phyloP scores from a whole-genome alignment of 257 asterid genomes.

The Fraxinus anomala region DNA sequence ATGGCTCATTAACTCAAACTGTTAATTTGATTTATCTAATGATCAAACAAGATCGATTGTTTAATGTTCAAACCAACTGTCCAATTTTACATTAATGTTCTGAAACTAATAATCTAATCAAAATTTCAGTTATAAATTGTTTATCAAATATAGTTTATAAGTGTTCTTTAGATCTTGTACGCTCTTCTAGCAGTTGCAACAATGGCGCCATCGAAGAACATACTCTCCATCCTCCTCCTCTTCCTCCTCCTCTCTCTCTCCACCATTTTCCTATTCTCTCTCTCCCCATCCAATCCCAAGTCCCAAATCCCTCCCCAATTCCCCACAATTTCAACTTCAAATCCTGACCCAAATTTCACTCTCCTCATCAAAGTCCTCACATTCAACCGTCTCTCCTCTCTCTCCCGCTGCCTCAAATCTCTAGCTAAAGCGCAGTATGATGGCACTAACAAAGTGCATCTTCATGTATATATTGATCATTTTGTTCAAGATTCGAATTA shows the following conservation, averaged over 20 bases:
- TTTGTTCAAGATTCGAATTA: slow-evolving; percentile 40
- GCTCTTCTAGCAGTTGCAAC: slow-evolving; percentile 13
- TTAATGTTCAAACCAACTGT: too few species aligned
- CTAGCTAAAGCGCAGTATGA: slow-evolving; percentile 80
- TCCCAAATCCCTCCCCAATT: slow-evolving; percentile 33
- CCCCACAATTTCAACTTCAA: slow-evolving; percentile 32
- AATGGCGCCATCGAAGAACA: slow-evolving; percentile 33
- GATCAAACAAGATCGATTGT: too few species aligned
- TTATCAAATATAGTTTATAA: not conserved
- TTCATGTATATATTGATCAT: slow-evolving; percentile 81
- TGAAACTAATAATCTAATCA: too few species aligned
- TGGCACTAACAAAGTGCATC: slow-evolving; percentile 53
- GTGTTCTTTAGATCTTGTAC: not conserved
- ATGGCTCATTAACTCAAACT: too few species aligned
- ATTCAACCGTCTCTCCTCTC: slow-evolving; percentile 71
- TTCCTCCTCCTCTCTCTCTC: slow-evolving; percentile 52
- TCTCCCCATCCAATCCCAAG: slow-evolving; percentile 35
- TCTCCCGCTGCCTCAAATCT: slow-evolving; percentile 82
- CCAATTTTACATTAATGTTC: too few species aligned
- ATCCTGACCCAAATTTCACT: slow-evolving; percentile 54
- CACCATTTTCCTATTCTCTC: slow-evolving; percentile 42
- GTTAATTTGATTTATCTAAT: too few species aligned
- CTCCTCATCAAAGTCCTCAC: slow-evolving; percentile 86
- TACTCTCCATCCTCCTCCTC: slow-evolving; percentile 40
- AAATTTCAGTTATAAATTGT: too few species aligned